Percentiles rank a stretch among this genome's conserved stretches.
Evolutionary conservation across 371 early-diverging fungal species (phyloP).

Genomic region (Cladochytrium tenue): DNA sequence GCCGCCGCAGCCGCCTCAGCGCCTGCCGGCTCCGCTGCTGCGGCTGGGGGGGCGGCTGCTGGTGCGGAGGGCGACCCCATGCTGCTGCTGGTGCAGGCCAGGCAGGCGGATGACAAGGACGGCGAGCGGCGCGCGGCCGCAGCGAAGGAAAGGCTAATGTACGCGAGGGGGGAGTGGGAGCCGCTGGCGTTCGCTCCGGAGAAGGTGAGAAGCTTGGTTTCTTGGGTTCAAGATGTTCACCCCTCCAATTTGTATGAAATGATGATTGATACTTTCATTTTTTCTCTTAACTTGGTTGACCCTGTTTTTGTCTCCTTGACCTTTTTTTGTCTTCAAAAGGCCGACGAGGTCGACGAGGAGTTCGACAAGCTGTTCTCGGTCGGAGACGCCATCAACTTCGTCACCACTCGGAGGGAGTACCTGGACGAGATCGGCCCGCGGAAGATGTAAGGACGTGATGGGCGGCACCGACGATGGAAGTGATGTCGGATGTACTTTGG

Average conservation of each 20-base stretch:
- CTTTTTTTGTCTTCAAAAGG: not conserved
- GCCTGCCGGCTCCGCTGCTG: too few relatives aligned
- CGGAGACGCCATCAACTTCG: slow-evolving; percentile 21
- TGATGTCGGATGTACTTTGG: not conserved
- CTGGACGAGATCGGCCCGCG: slow-evolving; percentile 24
- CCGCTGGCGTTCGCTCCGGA: not conserved
- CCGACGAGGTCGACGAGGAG: slow-evolving; percentile 9
- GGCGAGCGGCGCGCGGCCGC: slow-evolving; percentile 43
- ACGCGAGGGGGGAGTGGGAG: not conserved
- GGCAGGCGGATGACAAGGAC: slow-evolving; percentile 39
- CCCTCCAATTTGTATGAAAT: too few relatives aligned
- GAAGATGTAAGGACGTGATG: too few relatives aligned
- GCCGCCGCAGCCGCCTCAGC: slow-evolving; percentile 9
- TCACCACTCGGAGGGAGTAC: slow-evolving; percentile 15
- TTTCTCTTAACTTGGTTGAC: not conserved
- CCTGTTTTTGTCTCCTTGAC: not conserved
- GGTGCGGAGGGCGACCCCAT: slow-evolving; percentile 60
- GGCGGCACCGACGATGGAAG: not conserved
- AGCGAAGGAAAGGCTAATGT: not conserved
- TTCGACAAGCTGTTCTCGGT: slow-evolving; percentile 26
- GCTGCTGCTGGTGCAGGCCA: slow-evolving; percentile 1
- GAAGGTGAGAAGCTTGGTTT: too few relatives aligned
- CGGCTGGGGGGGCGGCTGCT: too few relatives aligned
- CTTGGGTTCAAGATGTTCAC: too few relatives aligned
- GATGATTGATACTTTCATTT: too few relatives aligned